These are phyloP conservation scores for Sphaerobolus stellatus DNA, from an alignment of 1,284 basidiomycete species.

Conservation along the genomic window DNA sequence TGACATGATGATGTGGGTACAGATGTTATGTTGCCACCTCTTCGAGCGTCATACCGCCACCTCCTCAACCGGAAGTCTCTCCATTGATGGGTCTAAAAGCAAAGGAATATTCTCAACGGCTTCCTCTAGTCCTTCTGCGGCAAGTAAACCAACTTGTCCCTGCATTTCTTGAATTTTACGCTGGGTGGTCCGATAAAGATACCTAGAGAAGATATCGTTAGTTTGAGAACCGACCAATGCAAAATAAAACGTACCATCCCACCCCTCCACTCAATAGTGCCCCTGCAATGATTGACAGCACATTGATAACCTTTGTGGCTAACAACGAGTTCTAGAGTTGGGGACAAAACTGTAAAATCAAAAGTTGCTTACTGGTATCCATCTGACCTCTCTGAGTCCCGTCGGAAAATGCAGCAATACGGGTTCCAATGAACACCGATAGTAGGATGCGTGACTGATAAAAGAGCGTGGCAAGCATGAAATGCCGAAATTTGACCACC, in stretches of 20 bases:
- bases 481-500: constrained; percentile 71
- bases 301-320: constrained; percentile 69
- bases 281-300: constrained; percentile 55
- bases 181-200: constrained; percentile 47
- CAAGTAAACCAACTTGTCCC: constrained; percentile 52
- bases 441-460: constrained; percentile 70
- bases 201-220: constrained; percentile 37
- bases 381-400: constrained; percentile 70
- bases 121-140: constrained; percentile 62
- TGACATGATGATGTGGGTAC: no score
- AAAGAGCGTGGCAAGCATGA: constrained; percentile 68
- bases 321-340: constrained; percentile 5
- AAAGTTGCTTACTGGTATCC: constrained; percentile 63
- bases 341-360: constrained; percentile 2
- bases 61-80: no score
- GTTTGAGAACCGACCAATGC: constrained; percentile 25
- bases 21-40: no score
- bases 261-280: constrained; percentile 54
- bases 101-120: no score
- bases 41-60: no score
- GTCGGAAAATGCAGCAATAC: constrained; percentile 72
- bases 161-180: constrained; percentile 54
- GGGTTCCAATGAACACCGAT: constrained; percentile 75
- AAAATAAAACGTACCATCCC: constrained; percentile 71
- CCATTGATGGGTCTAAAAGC: no score